Base-by-base conservation (phyloP, 768 basidiomycete species). In the Suillus brevipes region DNA sequence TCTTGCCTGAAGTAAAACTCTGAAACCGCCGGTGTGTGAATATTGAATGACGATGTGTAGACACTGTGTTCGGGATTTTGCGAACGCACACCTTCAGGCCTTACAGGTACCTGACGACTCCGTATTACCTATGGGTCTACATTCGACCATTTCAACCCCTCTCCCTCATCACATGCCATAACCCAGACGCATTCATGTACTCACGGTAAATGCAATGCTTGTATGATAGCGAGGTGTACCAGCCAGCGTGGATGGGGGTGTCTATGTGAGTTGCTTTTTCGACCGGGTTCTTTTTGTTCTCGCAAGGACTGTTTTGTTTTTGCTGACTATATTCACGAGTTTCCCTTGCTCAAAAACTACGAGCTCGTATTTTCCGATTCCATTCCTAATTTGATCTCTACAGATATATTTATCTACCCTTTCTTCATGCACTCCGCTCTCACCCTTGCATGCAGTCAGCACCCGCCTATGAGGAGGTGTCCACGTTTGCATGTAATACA, bases 171-270 rank as follows among this genome's bases (percentile, higher is more conserved):
- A n/a, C n/a, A n/a, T n/a, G n/a, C n/a, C n/a, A n/a, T n/a, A 31
- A 31, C 31, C 5, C 31, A 31, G 31, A 31, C 5, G 31, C 31
- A 40, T 40, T 14, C 5, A 14, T 2, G 38, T 14, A 12, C 38
- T 40, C 3, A 13, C 3, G 12, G 38, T n/a, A 13, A 40, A 14
- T 40, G 38, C 14, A 3, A 12, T 16, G 68, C 53, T 73, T 83
- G 3, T 86, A 83, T 53, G 81, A 87, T 56, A 82, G 81, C 10
- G 83, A 85, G 73, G 75, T 80, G 56, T 75, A 86, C 64, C 74
- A 84, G 63, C 75, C 85, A 66, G 16, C 42, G 73, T 91, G 90
- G 5, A 5, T 94, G n/a, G 91, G 91, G 89, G 90, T 61, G 81
- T 91, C 13, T 73, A 71, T 89, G 92, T 34, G 34, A 34, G 34